Evolutionary conservation across 1,284 basidiomycete genomes (phyloP).

Genomic region (Cutaneotrichosporon spelunceum): DNA sequence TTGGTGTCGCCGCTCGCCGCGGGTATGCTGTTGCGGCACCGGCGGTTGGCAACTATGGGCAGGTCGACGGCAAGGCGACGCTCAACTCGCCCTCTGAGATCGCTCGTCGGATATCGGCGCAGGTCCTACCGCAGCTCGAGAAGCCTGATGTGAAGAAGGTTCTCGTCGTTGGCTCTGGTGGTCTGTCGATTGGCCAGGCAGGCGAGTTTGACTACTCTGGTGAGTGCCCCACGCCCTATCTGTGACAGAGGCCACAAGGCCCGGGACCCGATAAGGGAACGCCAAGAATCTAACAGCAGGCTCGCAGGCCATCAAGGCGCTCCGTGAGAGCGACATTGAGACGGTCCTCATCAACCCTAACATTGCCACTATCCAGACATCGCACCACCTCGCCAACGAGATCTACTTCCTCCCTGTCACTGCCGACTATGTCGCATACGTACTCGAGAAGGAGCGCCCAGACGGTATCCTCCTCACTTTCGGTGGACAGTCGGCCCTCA

Average conservation of each 20-base stretch:
- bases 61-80: slow-evolving; percentile 69
- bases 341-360: slow-evolving; percentile 97
- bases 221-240: slow-evolving; percentile 31
- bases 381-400: slow-evolving; percentile 90
- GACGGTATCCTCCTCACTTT: slow-evolving; percentile 98
- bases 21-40: slow-evolving; percentile 67
- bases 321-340: slow-evolving; percentile 90
- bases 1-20: slow-evolving; percentile 14
- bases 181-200: slow-evolving; percentile 95
- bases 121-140: slow-evolving; percentile 74
- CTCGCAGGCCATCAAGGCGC: slow-evolving; percentile 97
- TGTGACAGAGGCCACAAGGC: too few relatives aligned
- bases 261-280: background rate
- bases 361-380: slow-evolving; percentile 96
- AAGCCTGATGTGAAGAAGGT: slow-evolving; percentile 89
- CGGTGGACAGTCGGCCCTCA: slow-evolving; percentile 95
- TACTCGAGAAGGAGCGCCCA: slow-evolving; percentile 95
- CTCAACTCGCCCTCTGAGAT: slow-evolving; percentile 89
- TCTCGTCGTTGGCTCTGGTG: slow-evolving; percentile 92
- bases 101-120: slow-evolving; percentile 83
- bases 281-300: slow-evolving; percentile 36
- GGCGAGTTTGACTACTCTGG: slow-evolving; percentile 99
- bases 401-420: slow-evolving; percentile 98
- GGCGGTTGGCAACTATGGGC: slow-evolving; percentile 68
- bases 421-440: slow-evolving; percentile 95